phyloP scores from a whole-genome alignment of 371 early-diverging fungal genomes.

The Funneliformis caledonium region DNA sequence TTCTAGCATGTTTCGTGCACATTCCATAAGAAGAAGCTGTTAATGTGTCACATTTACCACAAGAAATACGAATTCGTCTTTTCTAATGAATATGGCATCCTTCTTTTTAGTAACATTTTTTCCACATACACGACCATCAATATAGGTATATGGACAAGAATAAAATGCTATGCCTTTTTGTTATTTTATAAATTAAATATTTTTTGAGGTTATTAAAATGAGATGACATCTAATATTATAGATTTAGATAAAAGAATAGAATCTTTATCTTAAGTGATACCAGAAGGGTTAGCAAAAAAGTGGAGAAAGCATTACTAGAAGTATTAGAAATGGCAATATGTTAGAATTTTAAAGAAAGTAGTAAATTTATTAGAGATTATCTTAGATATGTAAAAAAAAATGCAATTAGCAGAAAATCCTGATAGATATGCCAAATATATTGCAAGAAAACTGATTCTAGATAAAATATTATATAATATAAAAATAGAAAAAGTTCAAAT shows the following conservation, averaged over 20 bases:
- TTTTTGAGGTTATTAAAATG: too few species aligned
- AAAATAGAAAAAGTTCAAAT: background rate
- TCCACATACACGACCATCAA: background rate
- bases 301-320: background rate
- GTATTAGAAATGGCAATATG: too few species aligned
- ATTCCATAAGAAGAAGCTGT: conserved; percentile 28
- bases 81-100: conserved; percentile 30
- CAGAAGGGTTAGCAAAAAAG: too few species aligned
- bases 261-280: too few species aligned
- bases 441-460: background rate
- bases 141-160: background rate
- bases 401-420: background rate
- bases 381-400: background rate
- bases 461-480: background rate
- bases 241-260: too few species aligned
- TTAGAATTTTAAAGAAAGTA: background rate
- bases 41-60: background rate
- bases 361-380: conserved; percentile 2
- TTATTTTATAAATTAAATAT: too few species aligned
- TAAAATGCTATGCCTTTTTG: background rate
- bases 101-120: conserved; percentile 1
- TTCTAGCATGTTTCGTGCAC: conserved; percentile 1
- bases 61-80: background rate
- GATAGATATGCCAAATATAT: background rate
- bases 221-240: too few species aligned